A percentile compares a stretch with the other conserved stretches of the same genome.
Evolutionary conservation across 768 basidiomycete species (phyloP).

Genomic region (Termitomyces sp.): DNA sequence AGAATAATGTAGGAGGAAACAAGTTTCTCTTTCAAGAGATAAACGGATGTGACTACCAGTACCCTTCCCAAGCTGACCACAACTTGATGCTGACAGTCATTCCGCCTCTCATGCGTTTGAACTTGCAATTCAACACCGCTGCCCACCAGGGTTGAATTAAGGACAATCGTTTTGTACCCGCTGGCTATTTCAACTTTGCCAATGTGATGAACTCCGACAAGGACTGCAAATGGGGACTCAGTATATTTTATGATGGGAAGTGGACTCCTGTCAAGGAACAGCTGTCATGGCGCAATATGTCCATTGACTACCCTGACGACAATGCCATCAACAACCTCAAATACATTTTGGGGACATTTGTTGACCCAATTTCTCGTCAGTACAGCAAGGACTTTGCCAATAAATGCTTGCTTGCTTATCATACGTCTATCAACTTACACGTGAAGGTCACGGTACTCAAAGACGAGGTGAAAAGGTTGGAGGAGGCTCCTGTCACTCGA

Average conservation of each 20-base stretch:
- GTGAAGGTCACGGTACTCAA: neutral
- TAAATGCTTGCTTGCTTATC: neutral
- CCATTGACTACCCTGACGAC: neutral
- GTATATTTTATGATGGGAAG: neutral
- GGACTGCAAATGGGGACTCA: neutral
- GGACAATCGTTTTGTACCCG: neutral
- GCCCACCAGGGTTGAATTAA: neutral
- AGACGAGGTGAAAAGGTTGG: neutral
- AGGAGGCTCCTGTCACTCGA: no score
- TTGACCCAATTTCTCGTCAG: neutral
- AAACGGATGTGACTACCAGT: neutral
- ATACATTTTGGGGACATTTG: no score
- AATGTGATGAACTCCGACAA: neutral
- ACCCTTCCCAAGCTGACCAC: neutral
- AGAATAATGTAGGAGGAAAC: neutral
- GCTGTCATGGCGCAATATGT: neutral
- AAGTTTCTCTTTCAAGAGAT: neutral
- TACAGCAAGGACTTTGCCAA: no score
- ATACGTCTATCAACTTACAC: neutral
- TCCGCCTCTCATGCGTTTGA: neutral
- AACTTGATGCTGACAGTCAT: neutral
- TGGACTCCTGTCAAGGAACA: neutral
- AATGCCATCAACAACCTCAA: no score
- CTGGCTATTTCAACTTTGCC: neutral
- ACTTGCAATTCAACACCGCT: neutral